Evolutionary conservation across 768 basidiomycete genomes (phyloP), one percentile per base, ranked within the genome.

Genomic region (Pleurotus citrinopileatus): DNA sequence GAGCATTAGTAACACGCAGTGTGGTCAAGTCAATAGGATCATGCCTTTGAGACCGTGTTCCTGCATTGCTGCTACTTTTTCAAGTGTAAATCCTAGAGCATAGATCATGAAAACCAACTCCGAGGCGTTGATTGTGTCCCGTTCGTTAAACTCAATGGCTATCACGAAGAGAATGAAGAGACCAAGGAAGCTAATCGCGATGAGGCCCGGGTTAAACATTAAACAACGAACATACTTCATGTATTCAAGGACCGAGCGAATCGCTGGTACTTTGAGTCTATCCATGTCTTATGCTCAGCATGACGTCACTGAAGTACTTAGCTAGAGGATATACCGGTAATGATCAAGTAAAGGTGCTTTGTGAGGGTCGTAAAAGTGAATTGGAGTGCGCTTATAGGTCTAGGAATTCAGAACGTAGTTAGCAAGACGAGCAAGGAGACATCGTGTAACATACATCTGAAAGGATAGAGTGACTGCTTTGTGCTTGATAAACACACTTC

Each of bases 291-390:
- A 8, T 3, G 38, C 22, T 12, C 6, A 4, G 15, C n/a, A 47
- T 51, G 34, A 37, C 23, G 48, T 51, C 32, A 55, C 4, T 20
- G 7, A 28, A 12, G 10, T 27, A 23, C 25, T 42, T 22, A 38
- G 20, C 36, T 5, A 28, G 29, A 40, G 36, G 29, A 65, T 78
- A 27, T 52, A 91, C 91, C 95, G 85, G 64, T 97, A 98, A 69
- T 98, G 94, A 64, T 98, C 94, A 5, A 98, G 80, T n/a, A 97
- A 68, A 15, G 94, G 92, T 0, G 94, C 94, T 65, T 86, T 91
- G 63, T 94, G 88, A 2, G 94, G 94, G 65, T 98, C 93, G 67
- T 98, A 97, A 61, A 96, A 89, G 66, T 94, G 91, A 28, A 97
- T 81, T 9, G 95, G 93, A 22, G 82, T 91, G 44, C 87, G 81